Evolutionary conservation across 2,329 filamentous ascomycete species (phyloP).

Genomic region (Fusarium sp.): DNA sequence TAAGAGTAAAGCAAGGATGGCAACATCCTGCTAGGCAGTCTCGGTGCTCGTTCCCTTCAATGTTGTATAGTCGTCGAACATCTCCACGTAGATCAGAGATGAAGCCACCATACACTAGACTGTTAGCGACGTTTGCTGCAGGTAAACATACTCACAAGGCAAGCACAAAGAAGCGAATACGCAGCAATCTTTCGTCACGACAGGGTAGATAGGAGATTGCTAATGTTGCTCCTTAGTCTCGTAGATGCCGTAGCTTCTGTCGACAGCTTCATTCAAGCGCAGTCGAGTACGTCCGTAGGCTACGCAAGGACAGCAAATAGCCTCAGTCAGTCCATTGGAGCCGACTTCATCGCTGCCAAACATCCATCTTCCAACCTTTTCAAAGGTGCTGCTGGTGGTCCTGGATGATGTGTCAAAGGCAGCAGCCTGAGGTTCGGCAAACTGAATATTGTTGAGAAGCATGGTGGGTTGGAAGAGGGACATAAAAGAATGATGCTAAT

Average conservation of each 20-base stretch:
- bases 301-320: constrained; percentile 12
- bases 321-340: not conserved
- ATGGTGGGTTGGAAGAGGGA: not conserved
- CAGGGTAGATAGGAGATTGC: not conserved
- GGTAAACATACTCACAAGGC: constrained; percentile 41
- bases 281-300: constrained; percentile 14
- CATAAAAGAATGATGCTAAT: not conserved
- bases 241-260: constrained; percentile 3
- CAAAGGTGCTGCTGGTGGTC: not conserved
- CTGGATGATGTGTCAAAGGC: not conserved
- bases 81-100: constrained; percentile 46
- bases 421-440: not conserved
- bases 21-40: constrained; percentile 46
- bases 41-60: constrained; percentile 39
- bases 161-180: constrained; percentile 36
- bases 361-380: not conserved
- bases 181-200: constrained; percentile 4
- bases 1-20: constrained; percentile 45
- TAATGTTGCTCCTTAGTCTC: not conserved
- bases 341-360: not conserved
- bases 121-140: not conserved
- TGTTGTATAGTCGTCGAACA: constrained; percentile 50
- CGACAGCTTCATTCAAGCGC: not conserved
- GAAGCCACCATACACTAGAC: constrained; percentile 47
- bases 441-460: not conserved